Base-by-base conservation (phyloP, 2,329 filamentous ascomycete genomes). In the Fusarium coffeatum region DNA sequence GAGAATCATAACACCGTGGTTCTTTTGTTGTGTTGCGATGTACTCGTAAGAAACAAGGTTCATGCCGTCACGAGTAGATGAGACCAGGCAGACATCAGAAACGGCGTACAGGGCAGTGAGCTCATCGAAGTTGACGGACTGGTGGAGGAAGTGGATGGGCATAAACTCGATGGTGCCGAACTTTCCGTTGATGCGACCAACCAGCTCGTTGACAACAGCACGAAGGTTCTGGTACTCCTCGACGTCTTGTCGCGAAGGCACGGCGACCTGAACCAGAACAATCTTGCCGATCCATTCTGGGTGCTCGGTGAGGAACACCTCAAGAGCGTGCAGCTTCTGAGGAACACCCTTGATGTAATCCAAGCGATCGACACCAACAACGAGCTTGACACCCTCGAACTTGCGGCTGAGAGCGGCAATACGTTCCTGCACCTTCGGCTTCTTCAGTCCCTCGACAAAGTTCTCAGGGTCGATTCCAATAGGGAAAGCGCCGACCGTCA, bases 291-390 rank as follows among this genome's bases (percentile, higher is more conserved):
- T 95, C 94, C 94, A 98, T 80, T 98, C 95, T 0, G 96, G 96
- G 76, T 99, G 94, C 76, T 98, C 95, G 1, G 94, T 97, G 32
- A 99, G 85, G 84, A 99, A 98, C 6, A 98, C 93, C 80, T 99
- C 96, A 43, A 98, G 88, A 3, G 96, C 95, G 77, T 98, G 96
- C 12, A 99, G 85, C 80, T 99, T 99, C 81, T 99, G 96, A 0
- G 96, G 96, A 12, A 99, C 94, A 68, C 96, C 96, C 83, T 98
- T 98, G 88, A 98, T 98, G 82, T 99, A 98, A 81, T 99, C 96
- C 53, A 98, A 87, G 51, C 96, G 92, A 79, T 99, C 96, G 54
- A 98, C 96, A 68, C 96, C 95, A 40, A 98, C 95, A 74, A 99
- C 97, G 70, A 98, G 88, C 83, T 98, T 98, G 74, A 97, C 93